phyloP scores from a whole-genome alignment of 1,284 basidiomycete genomes.

The Rhodofomes roseus region DNA sequence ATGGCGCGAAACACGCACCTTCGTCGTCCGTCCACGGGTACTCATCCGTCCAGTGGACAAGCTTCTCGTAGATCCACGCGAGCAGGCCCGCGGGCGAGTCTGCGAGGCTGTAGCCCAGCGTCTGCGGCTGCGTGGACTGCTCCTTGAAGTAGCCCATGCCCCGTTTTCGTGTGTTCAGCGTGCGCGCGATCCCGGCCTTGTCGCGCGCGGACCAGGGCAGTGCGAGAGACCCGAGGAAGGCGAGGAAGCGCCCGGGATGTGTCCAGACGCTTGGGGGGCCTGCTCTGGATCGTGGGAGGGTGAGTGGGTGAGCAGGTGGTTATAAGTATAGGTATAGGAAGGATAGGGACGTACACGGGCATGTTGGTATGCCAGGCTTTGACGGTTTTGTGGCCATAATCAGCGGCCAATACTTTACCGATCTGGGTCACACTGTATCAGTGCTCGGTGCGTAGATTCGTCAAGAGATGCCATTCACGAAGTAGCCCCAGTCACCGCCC shows the following conservation, averaged over 20 bases:
- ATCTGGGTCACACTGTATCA: constrained; percentile 19
- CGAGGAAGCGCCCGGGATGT: constrained; percentile 26
- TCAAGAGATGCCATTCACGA: constrained; percentile 23
- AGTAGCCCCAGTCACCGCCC: constrained; percentile 44
- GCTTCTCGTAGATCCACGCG: constrained; percentile 61
- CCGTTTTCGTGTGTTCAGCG: constrained; percentile 25
- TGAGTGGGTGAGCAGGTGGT: not conserved
- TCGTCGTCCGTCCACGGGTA: constrained; percentile 53
- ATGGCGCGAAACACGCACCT: constrained; percentile 22
- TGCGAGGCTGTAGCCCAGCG: constrained; percentile 49
- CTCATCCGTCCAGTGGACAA: constrained; percentile 46
- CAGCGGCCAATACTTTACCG: constrained; percentile 21
- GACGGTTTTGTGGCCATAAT: constrained; percentile 28
- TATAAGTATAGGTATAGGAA: too few species aligned
- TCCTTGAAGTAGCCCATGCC: constrained; percentile 39
- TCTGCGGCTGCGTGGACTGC: constrained; percentile 54
- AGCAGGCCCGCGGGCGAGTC: constrained; percentile 59
- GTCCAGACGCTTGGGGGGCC: constrained; percentile 19
- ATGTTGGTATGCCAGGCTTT: constrained; percentile 37
- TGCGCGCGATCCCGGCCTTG: constrained; percentile 32
- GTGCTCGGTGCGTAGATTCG: not conserved
- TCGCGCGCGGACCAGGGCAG: constrained; percentile 33
- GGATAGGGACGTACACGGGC: constrained; percentile 21
- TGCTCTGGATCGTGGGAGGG: constrained; percentile 9
- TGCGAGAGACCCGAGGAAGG: constrained; percentile 18